Conservation (phyloP, 352 stramenopile genomes). For the Pythium oligandrum region DNA sequence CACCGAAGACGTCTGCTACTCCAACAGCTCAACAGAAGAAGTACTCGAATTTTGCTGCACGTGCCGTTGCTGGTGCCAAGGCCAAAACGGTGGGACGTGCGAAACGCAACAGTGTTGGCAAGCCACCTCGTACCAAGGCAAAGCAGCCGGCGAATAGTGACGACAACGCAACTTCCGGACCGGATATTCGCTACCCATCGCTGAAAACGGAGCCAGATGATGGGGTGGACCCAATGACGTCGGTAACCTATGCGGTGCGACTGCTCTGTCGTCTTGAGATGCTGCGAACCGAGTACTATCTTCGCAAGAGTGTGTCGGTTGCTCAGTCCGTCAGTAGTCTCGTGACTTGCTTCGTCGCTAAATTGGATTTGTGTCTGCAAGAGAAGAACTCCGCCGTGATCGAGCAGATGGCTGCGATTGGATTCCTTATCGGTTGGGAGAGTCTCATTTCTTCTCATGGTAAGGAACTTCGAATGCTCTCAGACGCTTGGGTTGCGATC, state of each 20-base stretch:
- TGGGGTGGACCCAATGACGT: slow-evolving; percentile 40
- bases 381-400: slow-evolving; percentile 54
- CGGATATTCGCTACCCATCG: slow-evolving; percentile 55
- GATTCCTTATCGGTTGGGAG: slow-evolving; percentile 92
- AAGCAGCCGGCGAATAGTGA: slow-evolving; percentile 20
- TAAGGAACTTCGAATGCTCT: slow-evolving; percentile 95
- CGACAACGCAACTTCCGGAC: slow-evolving; percentile 17
- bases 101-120: too few relatives aligned
- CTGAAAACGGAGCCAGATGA: slow-evolving; percentile 68
- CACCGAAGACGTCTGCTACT: neutral
- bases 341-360: slow-evolving; percentile 73
- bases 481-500: slow-evolving; percentile 86
- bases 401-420: slow-evolving; percentile 62
- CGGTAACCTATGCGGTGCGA: slow-evolving; percentile 52
- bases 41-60: slow-evolving; percentile 51
- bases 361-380: slow-evolving; percentile 71
- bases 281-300: slow-evolving; percentile 72
- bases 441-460: slow-evolving; percentile 93
- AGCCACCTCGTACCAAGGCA: too few relatives aligned
- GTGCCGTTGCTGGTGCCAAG: slow-evolving; percentile 42
- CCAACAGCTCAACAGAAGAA: slow-evolving; percentile 20
- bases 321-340: slow-evolving; percentile 82
- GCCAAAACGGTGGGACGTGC: slow-evolving; percentile 37
- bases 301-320: slow-evolving; percentile 78
- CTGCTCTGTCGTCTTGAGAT: slow-evolving; percentile 70